Conservation (phyloP, 2,329 filamentous ascomycete genomes). For the Penicillium glabrum region DNA sequence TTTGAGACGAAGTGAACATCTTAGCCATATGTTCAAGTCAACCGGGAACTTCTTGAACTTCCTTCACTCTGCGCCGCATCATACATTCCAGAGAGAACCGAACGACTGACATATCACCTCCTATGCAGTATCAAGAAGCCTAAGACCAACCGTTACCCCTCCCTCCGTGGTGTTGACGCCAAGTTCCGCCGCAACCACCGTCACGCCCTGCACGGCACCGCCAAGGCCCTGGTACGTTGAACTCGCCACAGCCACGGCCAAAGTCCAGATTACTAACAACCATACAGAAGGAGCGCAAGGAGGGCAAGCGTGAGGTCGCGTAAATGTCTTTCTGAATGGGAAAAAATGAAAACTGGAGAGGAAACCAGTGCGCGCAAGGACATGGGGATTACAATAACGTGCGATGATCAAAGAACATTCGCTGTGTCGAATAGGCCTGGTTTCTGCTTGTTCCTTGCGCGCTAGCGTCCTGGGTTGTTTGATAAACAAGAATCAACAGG, state of each 20-base stretch:
- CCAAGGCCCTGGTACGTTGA: slow-evolving; percentile 86
- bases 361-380: slow-evolving; percentile 34
- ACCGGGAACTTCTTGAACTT: not conserved
- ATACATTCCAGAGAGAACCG: not conserved
- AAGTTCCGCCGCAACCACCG: slow-evolving; percentile 99
- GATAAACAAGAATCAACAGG: slow-evolving; percentile 30
- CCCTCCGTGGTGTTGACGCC: slow-evolving; percentile 96
- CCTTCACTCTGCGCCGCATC: not conserved
- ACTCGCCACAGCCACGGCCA: not conserved
- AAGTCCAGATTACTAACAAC: slow-evolving; percentile 31
- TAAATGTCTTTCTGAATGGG: slow-evolving; percentile 49
- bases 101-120: slow-evolving; percentile 25
- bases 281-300: slow-evolving; percentile 89
- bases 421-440: slow-evolving; percentile 28
- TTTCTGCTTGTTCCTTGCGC: slow-evolving; percentile 28
- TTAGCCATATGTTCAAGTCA: slow-evolving; percentile 1
- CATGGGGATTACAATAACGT: slow-evolving; percentile 31
- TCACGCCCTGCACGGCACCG: slow-evolving; percentile 98
- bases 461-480: slow-evolving; percentile 22
- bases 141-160: slow-evolving; percentile 98
- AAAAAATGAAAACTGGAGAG: slow-evolving; percentile 31
- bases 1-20: not conserved
- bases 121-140: slow-evolving; percentile 95
- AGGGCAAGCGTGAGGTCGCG: slow-evolving; percentile 88
- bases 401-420: slow-evolving; percentile 33